Conservation (phyloP, 2,329 filamentous ascomycete genomes). For the Fusarium piperis region DNA sequence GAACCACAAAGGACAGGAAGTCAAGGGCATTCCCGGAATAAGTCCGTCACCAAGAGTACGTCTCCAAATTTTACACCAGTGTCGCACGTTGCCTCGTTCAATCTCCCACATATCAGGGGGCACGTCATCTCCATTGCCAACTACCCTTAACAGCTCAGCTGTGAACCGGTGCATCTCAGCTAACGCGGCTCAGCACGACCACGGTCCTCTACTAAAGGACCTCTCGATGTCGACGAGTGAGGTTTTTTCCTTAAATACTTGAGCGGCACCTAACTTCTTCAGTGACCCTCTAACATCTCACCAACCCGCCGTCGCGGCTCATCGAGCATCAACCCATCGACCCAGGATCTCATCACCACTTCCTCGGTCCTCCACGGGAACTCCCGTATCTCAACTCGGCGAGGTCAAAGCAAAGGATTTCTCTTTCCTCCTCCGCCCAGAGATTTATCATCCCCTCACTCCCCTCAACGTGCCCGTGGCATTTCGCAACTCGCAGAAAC, state of each 20-base stretch:
- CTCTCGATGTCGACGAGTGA: constrained; percentile 80
- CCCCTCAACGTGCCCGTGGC: constrained; percentile 67
- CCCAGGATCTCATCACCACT: constrained; percentile 40
- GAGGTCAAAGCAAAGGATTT: constrained; percentile 70
- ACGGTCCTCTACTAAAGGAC: constrained; percentile 78
- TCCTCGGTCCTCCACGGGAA: constrained; percentile 37
- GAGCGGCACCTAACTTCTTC: not conserved
- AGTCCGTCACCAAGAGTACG: constrained; percentile 52
- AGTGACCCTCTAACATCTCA: constrained; percentile 45
- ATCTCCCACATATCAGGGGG: not conserved
- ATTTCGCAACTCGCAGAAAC: constrained; percentile 75
- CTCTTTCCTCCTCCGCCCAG: constrained; percentile 79
- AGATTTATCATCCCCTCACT: constrained; percentile 85
- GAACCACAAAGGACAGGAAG: constrained; percentile 42
- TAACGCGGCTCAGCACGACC: constrained; percentile 61
- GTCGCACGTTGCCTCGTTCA: not conserved
- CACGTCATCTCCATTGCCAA: constrained; percentile 2
- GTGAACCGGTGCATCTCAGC: not conserved
- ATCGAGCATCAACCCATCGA: constrained; percentile 28
- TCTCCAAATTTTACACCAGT: not conserved
- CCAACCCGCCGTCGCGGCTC: constrained; percentile 36
- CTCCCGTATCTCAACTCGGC: constrained; percentile 44
- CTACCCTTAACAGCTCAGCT: constrained; percentile 3
- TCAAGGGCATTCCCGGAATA: constrained; percentile 50
- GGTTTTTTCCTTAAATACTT: constrained; percentile 40